Evolutionary conservation across 1,284 basidiomycete species (phyloP).

Genomic region (Malassezia globosa): DNA sequence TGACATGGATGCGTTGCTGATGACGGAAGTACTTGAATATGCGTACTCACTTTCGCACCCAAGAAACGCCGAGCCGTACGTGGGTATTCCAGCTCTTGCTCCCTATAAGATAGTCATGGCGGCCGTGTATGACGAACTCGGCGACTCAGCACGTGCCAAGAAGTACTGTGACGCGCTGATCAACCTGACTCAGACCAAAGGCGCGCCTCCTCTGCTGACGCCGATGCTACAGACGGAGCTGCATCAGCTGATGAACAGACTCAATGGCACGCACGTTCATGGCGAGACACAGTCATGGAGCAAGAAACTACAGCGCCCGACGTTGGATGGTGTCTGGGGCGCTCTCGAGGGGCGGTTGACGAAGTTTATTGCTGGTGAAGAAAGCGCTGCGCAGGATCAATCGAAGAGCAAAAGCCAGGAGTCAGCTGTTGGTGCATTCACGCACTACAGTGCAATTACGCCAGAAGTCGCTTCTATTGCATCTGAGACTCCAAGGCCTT

Average conservation of each 20-base stretch:
- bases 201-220: slow-evolving; percentile 14
- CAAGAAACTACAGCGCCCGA: slow-evolving; percentile 59
- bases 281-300: slow-evolving; percentile 60
- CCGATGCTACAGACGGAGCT: slow-evolving; percentile 3
- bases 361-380: slow-evolving; percentile 73
- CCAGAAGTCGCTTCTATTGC: slow-evolving; percentile 51
- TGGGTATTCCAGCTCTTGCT: slow-evolving; percentile 73
- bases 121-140: slow-evolving; percentile 55
- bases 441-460: slow-evolving; percentile 86
- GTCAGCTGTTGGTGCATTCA: slow-evolving; percentile 63
- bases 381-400: slow-evolving; percentile 44
- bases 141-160: slow-evolving; percentile 42
- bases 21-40: slow-evolving; percentile 87
- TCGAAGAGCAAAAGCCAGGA: slow-evolving; percentile 29
- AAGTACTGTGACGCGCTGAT: slow-evolving; percentile 83
- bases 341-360: slow-evolving; percentile 91
- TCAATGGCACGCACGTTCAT: slow-evolving; percentile 66
- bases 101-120: slow-evolving; percentile 78
- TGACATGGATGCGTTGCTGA: slow-evolving; percentile 67
- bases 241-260: slow-evolving; percentile 57
- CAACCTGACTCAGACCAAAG: slow-evolving; percentile 55
- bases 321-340: slow-evolving; percentile 77
- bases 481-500: background rate
- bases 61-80: slow-evolving; percentile 77
- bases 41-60: slow-evolving; percentile 63